Percentiles rank a stretch among this genome's conserved stretches.
phyloP scores from a whole-genome alignment of 2,329 filamentous ascomycete genomes.

The Coniochaeta sp. region DNA sequence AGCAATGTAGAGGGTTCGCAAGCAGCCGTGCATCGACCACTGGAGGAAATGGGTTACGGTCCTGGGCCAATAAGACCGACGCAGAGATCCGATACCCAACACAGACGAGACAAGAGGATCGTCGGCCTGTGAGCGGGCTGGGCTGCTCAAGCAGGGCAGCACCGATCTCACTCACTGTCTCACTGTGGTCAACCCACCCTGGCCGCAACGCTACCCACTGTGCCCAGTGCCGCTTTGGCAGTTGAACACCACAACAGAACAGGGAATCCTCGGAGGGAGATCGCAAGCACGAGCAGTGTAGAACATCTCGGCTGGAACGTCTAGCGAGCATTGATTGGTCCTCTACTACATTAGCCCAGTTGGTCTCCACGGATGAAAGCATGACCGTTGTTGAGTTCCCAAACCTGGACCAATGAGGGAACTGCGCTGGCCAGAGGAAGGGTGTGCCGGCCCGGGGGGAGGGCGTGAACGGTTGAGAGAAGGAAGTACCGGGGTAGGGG shows the following conservation, averaged over 20 bases:
- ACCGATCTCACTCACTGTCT: conserved; percentile 3
- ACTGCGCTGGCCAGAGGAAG: conserved; percentile 1
- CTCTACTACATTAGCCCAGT: conserved; percentile 35
- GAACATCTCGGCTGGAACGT: conserved; percentile 34
- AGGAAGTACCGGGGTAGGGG: conserved; percentile 5
- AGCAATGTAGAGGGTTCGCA: conserved; percentile 10
- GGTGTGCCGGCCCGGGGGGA: conserved; percentile 12
- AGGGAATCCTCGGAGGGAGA: conserved; percentile 13
- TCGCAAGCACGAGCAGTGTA: conserved; percentile 15
- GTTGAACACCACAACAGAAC: not conserved
- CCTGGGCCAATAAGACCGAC: conserved; percentile 16
- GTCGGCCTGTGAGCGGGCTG: conserved; percentile 10
- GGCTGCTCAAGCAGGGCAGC: conserved; percentile 2
- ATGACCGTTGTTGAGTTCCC: conserved; percentile 41
- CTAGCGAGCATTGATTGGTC: conserved; percentile 32
- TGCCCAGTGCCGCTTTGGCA: not conserved
- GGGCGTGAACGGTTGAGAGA: conserved; percentile 1
- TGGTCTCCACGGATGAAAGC: conserved; percentile 41
- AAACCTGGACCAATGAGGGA: conserved; percentile 31
- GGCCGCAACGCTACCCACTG: not conserved
- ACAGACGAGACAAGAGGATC: conserved; percentile 16
- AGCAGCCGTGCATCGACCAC: not conserved
- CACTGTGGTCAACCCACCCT: conserved; percentile 3
- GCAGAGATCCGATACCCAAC: conserved; percentile 19
- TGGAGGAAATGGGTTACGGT: conserved; percentile 5